phyloP scores from a whole-genome alignment of 164 flowering plant genomes.

The grape (Vitis vinifera) region DNA sequence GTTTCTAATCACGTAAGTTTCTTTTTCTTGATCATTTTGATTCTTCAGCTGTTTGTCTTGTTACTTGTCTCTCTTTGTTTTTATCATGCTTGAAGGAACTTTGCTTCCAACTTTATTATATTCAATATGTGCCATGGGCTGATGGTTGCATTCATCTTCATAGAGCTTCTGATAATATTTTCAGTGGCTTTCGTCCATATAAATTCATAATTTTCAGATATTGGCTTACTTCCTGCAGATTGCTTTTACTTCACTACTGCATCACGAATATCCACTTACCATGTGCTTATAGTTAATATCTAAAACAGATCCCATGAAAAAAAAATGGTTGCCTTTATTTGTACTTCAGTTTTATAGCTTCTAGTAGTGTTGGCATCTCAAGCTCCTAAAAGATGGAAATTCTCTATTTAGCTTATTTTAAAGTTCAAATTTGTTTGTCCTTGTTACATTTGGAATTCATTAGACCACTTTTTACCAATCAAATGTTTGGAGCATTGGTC shows the following conservation, averaged over 20 bases:
- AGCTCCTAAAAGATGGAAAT: no score
- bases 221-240: neutral
- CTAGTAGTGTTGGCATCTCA: neutral
- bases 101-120: neutral
- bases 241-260: neutral
- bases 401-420: neutral
- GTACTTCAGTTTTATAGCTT: neutral
- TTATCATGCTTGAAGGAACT: constrained; percentile 7
- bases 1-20: constrained; percentile 69
- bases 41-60: constrained; percentile 4
- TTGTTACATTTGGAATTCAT: neutral
- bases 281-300: neutral
- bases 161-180: neutral
- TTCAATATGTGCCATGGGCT: neutral
- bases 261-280: neutral
- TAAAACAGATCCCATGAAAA: neutral
- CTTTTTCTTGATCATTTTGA: constrained; percentile 1
- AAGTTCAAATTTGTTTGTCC: neutral
- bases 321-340: neutral
- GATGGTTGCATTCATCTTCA: neutral
- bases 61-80: neutral
- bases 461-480: neutral
- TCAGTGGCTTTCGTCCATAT: neutral
- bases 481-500: neutral
- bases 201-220: neutral